These are phyloP conservation scores for Cutaneotrichosporon mucoides DNA, from an alignment of 1,284 basidiomycete species.

Conservation along the genomic window DNA sequence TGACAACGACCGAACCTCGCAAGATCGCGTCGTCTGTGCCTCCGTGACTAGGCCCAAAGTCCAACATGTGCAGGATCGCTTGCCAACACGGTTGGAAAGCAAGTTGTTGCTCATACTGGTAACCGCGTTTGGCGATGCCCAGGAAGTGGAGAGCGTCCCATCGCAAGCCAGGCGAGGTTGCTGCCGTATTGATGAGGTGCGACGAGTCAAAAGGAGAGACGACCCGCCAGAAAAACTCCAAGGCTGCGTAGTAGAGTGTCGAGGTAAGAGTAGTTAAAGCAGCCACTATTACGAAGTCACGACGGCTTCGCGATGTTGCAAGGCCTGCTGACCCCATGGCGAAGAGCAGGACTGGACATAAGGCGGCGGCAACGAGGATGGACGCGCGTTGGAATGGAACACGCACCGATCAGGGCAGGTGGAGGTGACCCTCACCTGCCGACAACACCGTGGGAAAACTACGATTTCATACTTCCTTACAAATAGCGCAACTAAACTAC, in stretches of 20 bases:
- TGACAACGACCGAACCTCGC: slow-evolving; percentile 28
- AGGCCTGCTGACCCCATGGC: too few relatives aligned
- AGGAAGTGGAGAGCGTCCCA: slow-evolving; percentile 88
- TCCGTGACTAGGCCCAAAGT: not conserved
- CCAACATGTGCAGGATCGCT: slow-evolving; percentile 53
- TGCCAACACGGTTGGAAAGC: slow-evolving; percentile 79
- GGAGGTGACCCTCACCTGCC: not conserved
- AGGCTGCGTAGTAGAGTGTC: slow-evolving; percentile 16
- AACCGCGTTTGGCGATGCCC: slow-evolving; percentile 59
- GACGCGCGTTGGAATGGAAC: not conserved
- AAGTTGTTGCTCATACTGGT: slow-evolving; percentile 76
- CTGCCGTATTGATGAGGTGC: slow-evolving; percentile 17
- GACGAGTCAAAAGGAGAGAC: slow-evolving; percentile 36
- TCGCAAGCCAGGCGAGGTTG: slow-evolving; percentile 53
- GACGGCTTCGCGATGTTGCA: not conserved
- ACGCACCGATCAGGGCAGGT: not conserved
- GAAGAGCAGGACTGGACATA: too few relatives aligned
- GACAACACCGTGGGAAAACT: slow-evolving; percentile 1
- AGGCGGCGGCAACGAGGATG: too few relatives aligned
- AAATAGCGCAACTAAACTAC: not conserved
- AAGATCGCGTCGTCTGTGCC: slow-evolving; percentile 23
- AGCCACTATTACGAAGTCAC: not conserved
- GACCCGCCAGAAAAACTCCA: slow-evolving; percentile 11
- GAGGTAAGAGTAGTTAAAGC: not conserved
- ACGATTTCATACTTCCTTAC: too few relatives aligned